Percentiles rank a stretch among this genome's conserved stretches.
Evolutionary conservation across 164 flowering plant genomes (phyloP).

Genomic region (Amborella trichopoda): DNA sequence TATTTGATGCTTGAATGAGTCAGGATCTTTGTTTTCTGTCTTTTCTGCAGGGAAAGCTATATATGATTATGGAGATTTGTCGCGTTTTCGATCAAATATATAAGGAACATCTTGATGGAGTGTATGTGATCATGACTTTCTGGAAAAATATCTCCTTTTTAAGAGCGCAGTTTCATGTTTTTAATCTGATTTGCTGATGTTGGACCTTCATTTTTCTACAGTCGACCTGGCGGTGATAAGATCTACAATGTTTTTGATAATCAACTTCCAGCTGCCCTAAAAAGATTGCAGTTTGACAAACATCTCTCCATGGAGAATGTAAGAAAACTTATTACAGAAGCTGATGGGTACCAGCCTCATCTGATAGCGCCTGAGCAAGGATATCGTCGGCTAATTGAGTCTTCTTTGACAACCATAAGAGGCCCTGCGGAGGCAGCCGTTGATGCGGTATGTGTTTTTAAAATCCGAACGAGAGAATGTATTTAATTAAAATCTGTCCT

Average conservation of each 20-base stretch:
- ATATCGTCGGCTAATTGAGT: constrained; percentile 89
- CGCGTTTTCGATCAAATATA: constrained; percentile 66
- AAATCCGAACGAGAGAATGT: too few relatives aligned
- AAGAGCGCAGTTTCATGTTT: not conserved
- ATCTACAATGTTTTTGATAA: constrained; percentile 69
- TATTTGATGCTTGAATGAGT: not conserved
- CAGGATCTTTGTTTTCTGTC: not conserved
- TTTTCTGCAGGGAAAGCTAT: constrained; percentile 59
- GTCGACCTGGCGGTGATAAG: constrained; percentile 82
- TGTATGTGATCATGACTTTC: constrained; percentile 29
- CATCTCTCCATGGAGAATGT: constrained; percentile 80
- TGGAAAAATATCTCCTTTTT: too few relatives aligned
- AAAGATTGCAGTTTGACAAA: constrained; percentile 74
- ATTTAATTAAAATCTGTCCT: too few relatives aligned
- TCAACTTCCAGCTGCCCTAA: constrained; percentile 78
- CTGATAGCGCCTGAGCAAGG: constrained; percentile 85
- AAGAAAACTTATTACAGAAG: constrained; percentile 64
- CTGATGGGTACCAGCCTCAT: constrained; percentile 88
- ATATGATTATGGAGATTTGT: constrained; percentile 64
- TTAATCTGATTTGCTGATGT: not conserved
- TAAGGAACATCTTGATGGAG: constrained; percentile 83
- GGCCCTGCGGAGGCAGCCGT: constrained; percentile 95
- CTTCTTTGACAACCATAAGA: constrained; percentile 56
- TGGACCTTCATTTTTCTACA: constrained; percentile 10
- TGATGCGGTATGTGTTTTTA: constrained; percentile 58